Conservation (phyloP, 495 filamentous ascomycete genomes). For the Daldinia grandis region DNA sequence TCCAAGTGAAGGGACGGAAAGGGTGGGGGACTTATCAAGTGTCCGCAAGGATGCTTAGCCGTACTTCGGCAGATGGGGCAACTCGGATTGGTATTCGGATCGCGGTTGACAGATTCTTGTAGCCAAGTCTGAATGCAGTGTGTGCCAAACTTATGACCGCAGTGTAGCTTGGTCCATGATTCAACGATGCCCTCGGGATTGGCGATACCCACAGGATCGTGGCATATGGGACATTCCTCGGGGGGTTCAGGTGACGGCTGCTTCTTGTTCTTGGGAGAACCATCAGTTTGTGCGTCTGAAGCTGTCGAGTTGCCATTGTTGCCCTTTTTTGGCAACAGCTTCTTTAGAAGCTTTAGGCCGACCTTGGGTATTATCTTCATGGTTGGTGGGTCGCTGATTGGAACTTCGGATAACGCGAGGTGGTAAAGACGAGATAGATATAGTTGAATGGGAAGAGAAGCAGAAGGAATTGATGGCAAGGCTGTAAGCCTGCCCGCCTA, state of each 20-base stretch:
- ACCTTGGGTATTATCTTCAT: constrained; percentile 34
- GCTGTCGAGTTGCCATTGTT: neutral
- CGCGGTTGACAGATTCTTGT: constrained; percentile 43
- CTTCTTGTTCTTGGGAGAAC: constrained; percentile 21
- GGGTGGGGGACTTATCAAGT: constrained; percentile 43
- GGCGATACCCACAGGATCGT: constrained; percentile 49
- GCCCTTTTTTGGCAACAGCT: constrained; percentile 28
- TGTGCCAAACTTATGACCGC: constrained; percentile 56
- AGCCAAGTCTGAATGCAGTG: constrained; percentile 59
- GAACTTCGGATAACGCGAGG: neutral
- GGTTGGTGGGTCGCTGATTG: constrained; percentile 7
- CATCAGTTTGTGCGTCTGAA: constrained; percentile 1
- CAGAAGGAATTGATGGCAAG: constrained; percentile 23
- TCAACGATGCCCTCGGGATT: constrained; percentile 52
- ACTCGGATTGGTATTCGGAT: constrained; percentile 45
- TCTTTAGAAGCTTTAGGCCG: constrained; percentile 42
- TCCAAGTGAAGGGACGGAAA: constrained; percentile 15
- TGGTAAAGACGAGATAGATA: neutral
- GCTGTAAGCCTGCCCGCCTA: constrained; percentile 19
- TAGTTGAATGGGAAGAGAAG: constrained; percentile 1
- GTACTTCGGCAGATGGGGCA: constrained; percentile 54
- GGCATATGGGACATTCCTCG: constrained; percentile 56
- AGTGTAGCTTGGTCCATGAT: constrained; percentile 54
- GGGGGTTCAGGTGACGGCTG: constrained; percentile 17
- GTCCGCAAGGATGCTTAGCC: constrained; percentile 52